phyloP scores from a whole-genome alignment of 2,329 filamentous ascomycete species.

The Botrytis galanthina region DNA sequence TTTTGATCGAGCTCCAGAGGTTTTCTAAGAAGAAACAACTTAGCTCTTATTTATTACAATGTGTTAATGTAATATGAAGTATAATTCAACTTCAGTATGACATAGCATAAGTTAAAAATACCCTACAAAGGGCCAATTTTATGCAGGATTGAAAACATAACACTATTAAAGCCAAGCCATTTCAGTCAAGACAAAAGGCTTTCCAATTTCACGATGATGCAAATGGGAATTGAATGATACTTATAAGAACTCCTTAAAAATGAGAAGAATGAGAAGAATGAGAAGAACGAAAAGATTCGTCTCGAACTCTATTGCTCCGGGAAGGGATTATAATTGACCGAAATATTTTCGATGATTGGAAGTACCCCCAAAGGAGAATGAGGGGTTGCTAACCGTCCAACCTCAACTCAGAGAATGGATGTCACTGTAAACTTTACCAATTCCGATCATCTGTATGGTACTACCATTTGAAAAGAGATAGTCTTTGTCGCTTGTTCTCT shows the following conservation, averaged over 20 bases:
- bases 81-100: not conserved
- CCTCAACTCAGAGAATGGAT: not conserved
- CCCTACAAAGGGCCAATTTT: not conserved
- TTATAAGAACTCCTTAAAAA: not conserved
- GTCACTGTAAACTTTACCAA: not conserved
- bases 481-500: constrained; percentile 7
- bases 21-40: constrained; percentile 2
- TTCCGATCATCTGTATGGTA: not conserved
- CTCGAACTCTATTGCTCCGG: not conserved
- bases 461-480: not conserved
- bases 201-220: not conserved
- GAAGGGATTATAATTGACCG: not conserved
- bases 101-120: not conserved
- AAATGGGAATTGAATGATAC: not conserved
- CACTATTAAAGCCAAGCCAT: not conserved
- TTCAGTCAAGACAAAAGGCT: not conserved
- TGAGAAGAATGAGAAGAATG: too few relatives aligned
- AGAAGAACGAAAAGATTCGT: too few relatives aligned
- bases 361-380: not conserved
- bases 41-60: not conserved
- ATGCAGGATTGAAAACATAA: not conserved
- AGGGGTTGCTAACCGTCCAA: not conserved
- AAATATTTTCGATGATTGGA: not conserved
- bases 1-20: constrained; percentile 6
- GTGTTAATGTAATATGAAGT: not conserved